phyloP scores from a whole-genome alignment of 2,329 filamentous ascomycete genomes.

The Grosmannia clavigera region DNA sequence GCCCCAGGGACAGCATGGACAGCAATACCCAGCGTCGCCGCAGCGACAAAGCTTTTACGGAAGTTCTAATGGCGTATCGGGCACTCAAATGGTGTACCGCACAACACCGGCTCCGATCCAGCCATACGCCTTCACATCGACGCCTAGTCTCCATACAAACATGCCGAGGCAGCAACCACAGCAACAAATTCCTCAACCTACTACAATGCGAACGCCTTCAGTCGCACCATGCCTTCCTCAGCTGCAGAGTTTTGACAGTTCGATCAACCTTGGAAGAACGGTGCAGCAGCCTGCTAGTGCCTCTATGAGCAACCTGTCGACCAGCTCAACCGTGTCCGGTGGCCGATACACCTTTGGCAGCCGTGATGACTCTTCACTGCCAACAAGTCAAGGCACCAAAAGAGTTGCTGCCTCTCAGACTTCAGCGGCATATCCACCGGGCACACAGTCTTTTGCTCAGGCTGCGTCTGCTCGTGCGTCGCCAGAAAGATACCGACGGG shows the following conservation, averaged over 20 bases:
- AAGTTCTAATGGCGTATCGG: slow-evolving; percentile 31
- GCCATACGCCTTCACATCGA: slow-evolving; percentile 64
- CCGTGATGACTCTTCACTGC: slow-evolving; percentile 39
- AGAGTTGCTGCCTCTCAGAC: slow-evolving; percentile 27
- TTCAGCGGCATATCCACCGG: slow-evolving; percentile 20
- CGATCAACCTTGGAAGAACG: neutral
- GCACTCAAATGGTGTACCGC: slow-evolving; percentile 36
- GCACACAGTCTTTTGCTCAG: slow-evolving; percentile 30
- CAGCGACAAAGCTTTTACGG: slow-evolving; percentile 39
- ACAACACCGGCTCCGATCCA: slow-evolving; percentile 50
- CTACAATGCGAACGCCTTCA: slow-evolving; percentile 33
- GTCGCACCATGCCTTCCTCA: slow-evolving; percentile 31
- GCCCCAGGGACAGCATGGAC: slow-evolving; percentile 34
- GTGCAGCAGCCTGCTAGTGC: slow-evolving; percentile 22
- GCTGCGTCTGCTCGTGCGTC: slow-evolving; percentile 52
- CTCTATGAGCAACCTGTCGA: slow-evolving; percentile 28
- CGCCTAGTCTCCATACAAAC: slow-evolving; percentile 49
- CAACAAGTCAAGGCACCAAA: slow-evolving; percentile 22
- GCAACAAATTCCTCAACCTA: slow-evolving; percentile 7
- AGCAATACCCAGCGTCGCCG: slow-evolving; percentile 35
- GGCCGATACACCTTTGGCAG: slow-evolving; percentile 26
- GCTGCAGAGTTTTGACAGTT: slow-evolving; percentile 24
- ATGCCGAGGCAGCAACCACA: slow-evolving; percentile 26
- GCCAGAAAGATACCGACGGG: slow-evolving; percentile 73
- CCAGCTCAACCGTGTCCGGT: slow-evolving; percentile 17